Conservation (phyloP, 83 land plant species). For the Picea abies region DNA sequence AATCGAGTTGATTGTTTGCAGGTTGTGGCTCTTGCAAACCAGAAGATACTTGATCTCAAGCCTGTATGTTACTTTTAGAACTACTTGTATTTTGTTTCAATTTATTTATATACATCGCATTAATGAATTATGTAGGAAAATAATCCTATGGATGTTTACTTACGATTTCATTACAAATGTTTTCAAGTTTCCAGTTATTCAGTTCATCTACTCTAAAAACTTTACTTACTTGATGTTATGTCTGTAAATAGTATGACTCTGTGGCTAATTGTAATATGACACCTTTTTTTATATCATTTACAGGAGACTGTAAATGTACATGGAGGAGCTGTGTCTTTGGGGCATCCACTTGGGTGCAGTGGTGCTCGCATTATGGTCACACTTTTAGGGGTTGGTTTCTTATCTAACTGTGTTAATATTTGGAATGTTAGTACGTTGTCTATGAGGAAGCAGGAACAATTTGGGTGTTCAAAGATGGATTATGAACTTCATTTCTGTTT, state of each 20-base stretch:
- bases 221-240: not conserved
- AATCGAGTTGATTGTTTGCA: constrained; percentile 24
- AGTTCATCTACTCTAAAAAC: not conserved
- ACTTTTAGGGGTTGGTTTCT: constrained; percentile 72
- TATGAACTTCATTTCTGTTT: not conserved
- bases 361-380: constrained; percentile 95
- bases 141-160: not conserved
- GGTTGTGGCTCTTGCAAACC: constrained; percentile 92
- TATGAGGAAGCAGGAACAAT: not conserved
- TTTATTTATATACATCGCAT: not conserved
- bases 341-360: constrained; percentile 98
- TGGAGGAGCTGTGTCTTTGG: constrained; percentile 96
- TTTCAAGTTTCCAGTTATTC: not conserved
- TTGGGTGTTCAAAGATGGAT: not conserved
- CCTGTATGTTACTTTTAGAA: constrained; percentile 48
- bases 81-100: not conserved
- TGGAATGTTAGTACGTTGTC: not conserved
- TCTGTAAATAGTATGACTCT: too few relatives aligned
- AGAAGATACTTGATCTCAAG: constrained; percentile 68
- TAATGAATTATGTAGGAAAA: not conserved
- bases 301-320: constrained; percentile 87
- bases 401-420: not conserved
- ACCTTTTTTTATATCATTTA: not conserved
- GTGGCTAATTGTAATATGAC: not conserved
- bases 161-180: not conserved